These are phyloP conservation scores for Sarocladium oryzae DNA, from an alignment of 2,329 filamentous ascomycete species.

Conservation along the genomic window DNA sequence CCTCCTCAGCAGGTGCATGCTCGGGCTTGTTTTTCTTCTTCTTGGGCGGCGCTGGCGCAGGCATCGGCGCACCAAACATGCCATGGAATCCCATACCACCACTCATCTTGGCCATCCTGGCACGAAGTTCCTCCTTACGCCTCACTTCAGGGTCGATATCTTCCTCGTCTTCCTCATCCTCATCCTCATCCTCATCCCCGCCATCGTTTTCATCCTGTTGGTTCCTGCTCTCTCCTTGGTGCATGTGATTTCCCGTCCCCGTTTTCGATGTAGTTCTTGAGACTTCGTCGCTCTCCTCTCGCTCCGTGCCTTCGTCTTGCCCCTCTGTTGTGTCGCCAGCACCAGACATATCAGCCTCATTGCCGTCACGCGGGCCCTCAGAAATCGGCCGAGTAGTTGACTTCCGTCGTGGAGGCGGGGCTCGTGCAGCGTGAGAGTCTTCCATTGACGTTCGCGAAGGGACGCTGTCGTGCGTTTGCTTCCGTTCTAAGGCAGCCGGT, in stretches of 20 bases:
- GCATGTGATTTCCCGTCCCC: constrained; percentile 25
- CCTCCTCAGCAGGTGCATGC: constrained; percentile 34
- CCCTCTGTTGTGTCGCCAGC: constrained; percentile 59
- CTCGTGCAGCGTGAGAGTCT: constrained; percentile 24
- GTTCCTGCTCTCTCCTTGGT: constrained; percentile 57
- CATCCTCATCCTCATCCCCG: constrained; percentile 53
- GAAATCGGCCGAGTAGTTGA: constrained; percentile 39
- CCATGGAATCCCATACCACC: constrained; percentile 95
- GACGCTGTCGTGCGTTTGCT: constrained; percentile 24
- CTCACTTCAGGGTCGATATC: constrained; percentile 82
- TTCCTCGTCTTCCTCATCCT: constrained; percentile 71
- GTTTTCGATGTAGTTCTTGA: constrained; percentile 28
- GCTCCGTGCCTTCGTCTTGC: constrained; percentile 57
- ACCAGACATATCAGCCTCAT: constrained; percentile 59
- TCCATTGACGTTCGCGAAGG: constrained; percentile 42
- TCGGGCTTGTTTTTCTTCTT: constrained; percentile 50
- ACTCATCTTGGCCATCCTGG: constrained; percentile 97
- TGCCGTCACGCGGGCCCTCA: constrained; percentile 49
- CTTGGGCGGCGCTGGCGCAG: constrained; percentile 49
- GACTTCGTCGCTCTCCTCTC: constrained; percentile 67
- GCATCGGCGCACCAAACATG: constrained; percentile 74
- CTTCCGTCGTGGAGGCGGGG: constrained; percentile 43
- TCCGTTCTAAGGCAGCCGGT: constrained; percentile 34
- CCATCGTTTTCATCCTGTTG: no score
- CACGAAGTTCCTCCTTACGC: constrained; percentile 80